These are phyloP conservation scores for Phytophthora kernoviae DNA, from an alignment of 352 stramenopile species.

Conservation along the genomic window DNA sequence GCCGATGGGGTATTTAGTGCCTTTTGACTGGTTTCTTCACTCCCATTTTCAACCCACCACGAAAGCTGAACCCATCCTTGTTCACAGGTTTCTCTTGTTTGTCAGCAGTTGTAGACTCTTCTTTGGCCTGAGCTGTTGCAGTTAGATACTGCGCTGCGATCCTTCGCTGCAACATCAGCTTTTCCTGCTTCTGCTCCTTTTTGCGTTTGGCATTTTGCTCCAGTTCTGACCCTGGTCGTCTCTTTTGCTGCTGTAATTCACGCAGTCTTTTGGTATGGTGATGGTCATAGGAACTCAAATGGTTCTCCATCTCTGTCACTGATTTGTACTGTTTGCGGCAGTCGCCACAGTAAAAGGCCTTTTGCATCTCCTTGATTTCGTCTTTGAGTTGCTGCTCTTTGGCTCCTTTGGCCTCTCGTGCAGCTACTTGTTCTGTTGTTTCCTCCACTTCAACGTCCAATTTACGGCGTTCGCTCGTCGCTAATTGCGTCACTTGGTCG, in stretches of 20 bases:
- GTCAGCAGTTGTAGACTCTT: neutral
- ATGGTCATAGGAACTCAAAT: slow-evolving; percentile 79
- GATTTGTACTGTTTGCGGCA: slow-evolving; percentile 79
- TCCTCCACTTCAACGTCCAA: slow-evolving; percentile 55
- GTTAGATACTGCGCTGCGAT: slow-evolving; percentile 26
- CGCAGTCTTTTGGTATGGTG: slow-evolving; percentile 64
- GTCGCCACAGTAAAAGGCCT: slow-evolving; percentile 58
- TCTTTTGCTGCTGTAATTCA: slow-evolving; percentile 44
- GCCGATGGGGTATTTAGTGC: slow-evolving; percentile 8
- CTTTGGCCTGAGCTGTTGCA: neutral
- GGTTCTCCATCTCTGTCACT: slow-evolving; percentile 73
- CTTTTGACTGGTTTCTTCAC: slow-evolving; percentile 37
- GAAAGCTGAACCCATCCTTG: slow-evolving; percentile 44
- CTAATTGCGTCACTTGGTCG: slow-evolving; percentile 52
- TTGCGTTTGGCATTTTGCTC: slow-evolving; percentile 36
- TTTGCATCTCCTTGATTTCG: slow-evolving; percentile 48
- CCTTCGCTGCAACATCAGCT: slow-evolving; percentile 38
- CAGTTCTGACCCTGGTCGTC: slow-evolving; percentile 4
- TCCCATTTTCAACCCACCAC: slow-evolving; percentile 23
- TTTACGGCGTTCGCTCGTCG: slow-evolving; percentile 55
- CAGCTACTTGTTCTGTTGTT: slow-evolving; percentile 37
- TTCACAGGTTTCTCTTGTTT: slow-evolving; percentile 1
- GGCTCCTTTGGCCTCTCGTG: slow-evolving; percentile 33
- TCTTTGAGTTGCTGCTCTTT: slow-evolving; percentile 32
- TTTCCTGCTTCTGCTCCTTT: slow-evolving; percentile 46